A percentile compares a stretch with the other conserved stretches of the same genome.
Conservation (phyloP, 164 flowering plant genomes). For the Pachysandra terminalis region DNA sequence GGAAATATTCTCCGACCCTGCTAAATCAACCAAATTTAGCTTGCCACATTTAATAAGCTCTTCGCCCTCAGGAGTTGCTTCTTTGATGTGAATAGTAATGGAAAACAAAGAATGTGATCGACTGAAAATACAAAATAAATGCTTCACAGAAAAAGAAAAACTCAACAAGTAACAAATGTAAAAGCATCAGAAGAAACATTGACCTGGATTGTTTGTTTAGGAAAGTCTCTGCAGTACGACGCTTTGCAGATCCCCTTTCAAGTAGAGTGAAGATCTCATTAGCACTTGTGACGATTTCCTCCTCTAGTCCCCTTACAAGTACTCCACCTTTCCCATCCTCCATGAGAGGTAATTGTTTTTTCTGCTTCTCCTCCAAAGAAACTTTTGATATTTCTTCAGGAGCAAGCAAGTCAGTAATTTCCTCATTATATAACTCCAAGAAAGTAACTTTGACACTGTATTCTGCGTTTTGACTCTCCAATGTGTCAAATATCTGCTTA, state of each 20-base stretch:
- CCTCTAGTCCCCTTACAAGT: slow-evolving; percentile 91
- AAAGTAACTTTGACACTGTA: slow-evolving; percentile 99
- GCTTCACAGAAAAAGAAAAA: neutral
- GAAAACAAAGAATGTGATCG: slow-evolving; percentile 97
- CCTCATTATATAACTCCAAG: slow-evolving; percentile 89
- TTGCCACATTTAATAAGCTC: slow-evolving; percentile 98
- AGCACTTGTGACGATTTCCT: slow-evolving; percentile 91
- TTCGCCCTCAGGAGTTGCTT: slow-evolving; percentile 95
- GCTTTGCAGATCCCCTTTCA: slow-evolving; percentile 91
- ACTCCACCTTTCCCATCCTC: slow-evolving; percentile 99
- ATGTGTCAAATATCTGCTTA: slow-evolving; percentile 88
- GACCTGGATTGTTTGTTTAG: slow-evolving; percentile 95
- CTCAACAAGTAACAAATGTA: neutral
- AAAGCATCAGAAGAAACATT: neutral
- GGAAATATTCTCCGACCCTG: slow-evolving; percentile 97
- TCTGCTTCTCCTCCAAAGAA: slow-evolving; percentile 73
- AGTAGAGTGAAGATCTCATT: slow-evolving; percentile 83
- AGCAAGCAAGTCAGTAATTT: slow-evolving; percentile 90
- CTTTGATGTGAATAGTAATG: slow-evolving; percentile 94
- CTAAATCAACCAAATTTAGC: slow-evolving; percentile 92
- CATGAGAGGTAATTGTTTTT: slow-evolving; percentile 81
- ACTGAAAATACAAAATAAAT: slow-evolving; percentile 34
- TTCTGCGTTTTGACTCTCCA: slow-evolving; percentile 93
- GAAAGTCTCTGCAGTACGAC: slow-evolving; percentile 95
- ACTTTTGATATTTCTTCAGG: slow-evolving; percentile 77